A percentile compares a stretch with the other conserved stretches of the same genome.
phyloP scores from a whole-genome alignment of 371 early-diverging fungal species.

The Syncephalastrum monosporum region DNA sequence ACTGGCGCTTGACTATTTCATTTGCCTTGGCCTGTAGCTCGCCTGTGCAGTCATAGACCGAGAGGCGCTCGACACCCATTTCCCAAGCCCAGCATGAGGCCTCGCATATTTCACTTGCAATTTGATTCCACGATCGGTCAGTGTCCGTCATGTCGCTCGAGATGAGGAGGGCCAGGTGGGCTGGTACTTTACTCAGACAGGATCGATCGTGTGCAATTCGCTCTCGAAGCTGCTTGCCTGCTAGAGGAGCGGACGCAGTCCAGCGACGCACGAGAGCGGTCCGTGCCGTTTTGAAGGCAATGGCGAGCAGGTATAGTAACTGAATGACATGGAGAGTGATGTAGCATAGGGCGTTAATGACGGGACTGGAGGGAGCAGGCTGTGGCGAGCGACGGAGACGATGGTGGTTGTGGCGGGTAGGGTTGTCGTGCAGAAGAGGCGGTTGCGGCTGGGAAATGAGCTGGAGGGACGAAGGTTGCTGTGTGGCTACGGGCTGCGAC shows the following conservation, averaged over 20 bases:
- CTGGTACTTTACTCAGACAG: constrained; percentile 44
- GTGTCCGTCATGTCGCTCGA: constrained; percentile 30
- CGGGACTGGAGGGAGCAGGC: background rate
- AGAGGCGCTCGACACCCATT: constrained; percentile 37
- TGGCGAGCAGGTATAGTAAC: constrained; percentile 24
- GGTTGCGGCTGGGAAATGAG: constrained; percentile 5
- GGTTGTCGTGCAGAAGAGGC: no score
- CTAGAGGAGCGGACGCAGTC: background rate
- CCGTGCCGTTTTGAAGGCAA: constrained; percentile 13
- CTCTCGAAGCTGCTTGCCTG: constrained; percentile 6
- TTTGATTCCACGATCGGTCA: constrained; percentile 27
- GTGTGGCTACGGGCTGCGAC: background rate
- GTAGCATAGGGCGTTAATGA: constrained; percentile 12
- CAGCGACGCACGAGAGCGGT: constrained; percentile 3
- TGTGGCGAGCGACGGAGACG: background rate
- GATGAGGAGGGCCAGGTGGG: constrained; percentile 35
- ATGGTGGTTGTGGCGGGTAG: background rate
- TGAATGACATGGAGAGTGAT: constrained; percentile 23
- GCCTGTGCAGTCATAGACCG: constrained; percentile 41
- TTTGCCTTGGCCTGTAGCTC: constrained; percentile 25
- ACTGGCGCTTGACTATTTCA: constrained; percentile 38
- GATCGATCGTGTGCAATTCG: constrained; percentile 27
- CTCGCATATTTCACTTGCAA: constrained; percentile 34
- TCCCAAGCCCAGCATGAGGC: constrained; percentile 47
- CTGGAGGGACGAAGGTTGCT: constrained; percentile 5